phyloP scores from a whole-genome alignment of 805 yeast species.

The Lipomyces spencermartinsiae region DNA sequence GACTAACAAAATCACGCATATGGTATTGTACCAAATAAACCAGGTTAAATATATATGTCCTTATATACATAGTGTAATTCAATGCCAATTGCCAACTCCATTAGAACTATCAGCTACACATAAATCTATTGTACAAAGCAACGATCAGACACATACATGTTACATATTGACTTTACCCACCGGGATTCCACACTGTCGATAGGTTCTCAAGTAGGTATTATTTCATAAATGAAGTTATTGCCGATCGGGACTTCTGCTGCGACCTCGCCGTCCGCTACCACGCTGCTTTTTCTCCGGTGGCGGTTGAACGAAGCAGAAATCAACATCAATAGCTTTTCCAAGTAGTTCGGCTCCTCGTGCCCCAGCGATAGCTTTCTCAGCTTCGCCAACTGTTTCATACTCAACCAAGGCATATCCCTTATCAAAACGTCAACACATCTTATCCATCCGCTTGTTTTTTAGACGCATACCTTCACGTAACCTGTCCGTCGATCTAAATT shows the following conservation, averaged over 20 bases:
- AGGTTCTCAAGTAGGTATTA: not conserved
- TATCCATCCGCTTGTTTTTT: not conserved
- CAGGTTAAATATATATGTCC: not conserved
- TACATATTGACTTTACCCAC: not conserved
- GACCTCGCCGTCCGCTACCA: conserved; percentile 32
- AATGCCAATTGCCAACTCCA: conserved; percentile 6
- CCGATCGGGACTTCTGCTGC: conserved; percentile 33
- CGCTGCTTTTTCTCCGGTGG: conserved; percentile 25
- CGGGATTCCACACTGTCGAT: not conserved
- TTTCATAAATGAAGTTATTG: not conserved
- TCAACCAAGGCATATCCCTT: conserved; percentile 53
- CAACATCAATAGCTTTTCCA: conserved; percentile 47
- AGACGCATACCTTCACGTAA: conserved; percentile 46
- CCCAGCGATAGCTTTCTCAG: conserved; percentile 46
- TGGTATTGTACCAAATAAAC: not conserved
- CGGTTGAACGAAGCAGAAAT: conserved; percentile 51
- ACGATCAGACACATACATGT: not conserved
- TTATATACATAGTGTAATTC: not conserved
- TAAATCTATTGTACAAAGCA: conserved; percentile 3
- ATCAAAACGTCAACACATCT: conserved; percentile 13
- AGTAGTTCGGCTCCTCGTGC: conserved; percentile 47
- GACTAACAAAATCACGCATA: not conserved
- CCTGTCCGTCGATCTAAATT: conserved; percentile 55
- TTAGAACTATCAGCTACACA: not conserved
- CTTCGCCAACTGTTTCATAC: conserved; percentile 46